Conservation (phyloP, 805 yeast species). For the Candida methanosorbosa region DNA sequence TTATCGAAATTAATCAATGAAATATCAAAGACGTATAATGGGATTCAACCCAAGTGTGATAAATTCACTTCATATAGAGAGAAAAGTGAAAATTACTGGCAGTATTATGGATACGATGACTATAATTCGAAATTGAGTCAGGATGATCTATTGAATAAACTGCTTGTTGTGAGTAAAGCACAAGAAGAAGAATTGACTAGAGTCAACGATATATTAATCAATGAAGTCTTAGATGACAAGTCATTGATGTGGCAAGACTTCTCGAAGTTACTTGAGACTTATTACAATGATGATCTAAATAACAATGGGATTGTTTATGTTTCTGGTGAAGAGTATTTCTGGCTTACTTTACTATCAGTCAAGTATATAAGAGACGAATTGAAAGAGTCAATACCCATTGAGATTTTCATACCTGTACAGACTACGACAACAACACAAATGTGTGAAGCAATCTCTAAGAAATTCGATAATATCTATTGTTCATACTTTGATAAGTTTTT, state of each 20-base stretch:
- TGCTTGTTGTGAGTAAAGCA: conserved; percentile 12
- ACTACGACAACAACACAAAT: conserved; percentile 33
- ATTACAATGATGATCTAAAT: conserved; percentile 7
- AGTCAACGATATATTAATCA: conserved; percentile 12
- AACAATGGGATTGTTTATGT: conserved; percentile 21
- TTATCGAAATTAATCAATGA: neutral
- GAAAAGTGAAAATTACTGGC: conserved; percentile 17
- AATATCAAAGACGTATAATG: neutral
- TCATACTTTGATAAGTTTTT: conserved; percentile 29
- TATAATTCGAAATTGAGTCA: conserved; percentile 12
- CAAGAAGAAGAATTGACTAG: conserved; percentile 17
- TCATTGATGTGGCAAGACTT: conserved; percentile 8
- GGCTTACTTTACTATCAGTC: conserved; percentile 22
- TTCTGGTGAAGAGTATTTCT: conserved; percentile 19
- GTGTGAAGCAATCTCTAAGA: conserved; percentile 33
- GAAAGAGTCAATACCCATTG: conserved; percentile 31
- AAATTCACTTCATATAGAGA: conserved; percentile 15
- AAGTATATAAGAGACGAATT: conserved; percentile 20
- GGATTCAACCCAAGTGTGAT: conserved; percentile 14
- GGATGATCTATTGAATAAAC: conserved; percentile 8
- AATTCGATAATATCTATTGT: conserved; percentile 30
- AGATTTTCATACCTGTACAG: conserved; percentile 35
- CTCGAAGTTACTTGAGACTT: conserved; percentile 2
- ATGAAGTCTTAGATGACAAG: conserved; percentile 8
- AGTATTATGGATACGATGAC: conserved; percentile 22